Base-by-base conservation (phyloP, 148 eudicot genomes). In the Heliosperma pusillum region DNA sequence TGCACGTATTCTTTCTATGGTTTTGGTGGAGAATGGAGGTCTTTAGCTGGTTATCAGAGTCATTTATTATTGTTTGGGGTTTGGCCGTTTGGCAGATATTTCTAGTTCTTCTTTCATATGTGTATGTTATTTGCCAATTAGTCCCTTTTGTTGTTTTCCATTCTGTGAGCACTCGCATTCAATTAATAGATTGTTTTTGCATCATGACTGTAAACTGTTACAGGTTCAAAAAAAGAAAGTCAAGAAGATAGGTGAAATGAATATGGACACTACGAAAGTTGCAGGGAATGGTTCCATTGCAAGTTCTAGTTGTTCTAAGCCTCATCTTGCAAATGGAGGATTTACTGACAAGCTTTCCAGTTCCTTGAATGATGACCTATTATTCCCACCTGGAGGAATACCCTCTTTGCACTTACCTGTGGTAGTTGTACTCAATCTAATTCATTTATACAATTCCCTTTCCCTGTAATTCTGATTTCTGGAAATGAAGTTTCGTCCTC, bases 171-270 rank as follows among this genome's bases (percentile, higher is more conserved):
- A 21, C 30, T 11, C 17, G 55, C 17, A 11, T 16, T 50, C 55
- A 11, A 50, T 56, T 69, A 71, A 68, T 71, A 78, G 78, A 74
- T 75, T 47, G 42, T 74, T 53, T 53, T 62, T 76, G 27, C 75
- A 30, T 75, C 33, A 76, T 58, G 70, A 15, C 60, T 70, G 71
- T 17, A 65, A 65, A 33, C 47, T n/a, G 12, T 65, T 65, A 65
- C 88, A 90, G 96, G 90, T 90, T 73, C 92, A 90, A 82, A 92
- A 90, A 79, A 88, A 88, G 85, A 90, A 88, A 81, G 75, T 90
- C 71, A 90, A 87, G 85, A 88, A 88, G 85, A 74, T 90, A 57
- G 66, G 83, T 82, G 89, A 88, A n/a, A 84, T 90, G 91, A 88
- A 84, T 79, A 52, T 80, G 69, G 89, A 87, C 79, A 65, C 88